Evolutionary conservation across 1,284 basidiomycete genomes (phyloP).

Genomic region (Leccinum fuscescens): DNA sequence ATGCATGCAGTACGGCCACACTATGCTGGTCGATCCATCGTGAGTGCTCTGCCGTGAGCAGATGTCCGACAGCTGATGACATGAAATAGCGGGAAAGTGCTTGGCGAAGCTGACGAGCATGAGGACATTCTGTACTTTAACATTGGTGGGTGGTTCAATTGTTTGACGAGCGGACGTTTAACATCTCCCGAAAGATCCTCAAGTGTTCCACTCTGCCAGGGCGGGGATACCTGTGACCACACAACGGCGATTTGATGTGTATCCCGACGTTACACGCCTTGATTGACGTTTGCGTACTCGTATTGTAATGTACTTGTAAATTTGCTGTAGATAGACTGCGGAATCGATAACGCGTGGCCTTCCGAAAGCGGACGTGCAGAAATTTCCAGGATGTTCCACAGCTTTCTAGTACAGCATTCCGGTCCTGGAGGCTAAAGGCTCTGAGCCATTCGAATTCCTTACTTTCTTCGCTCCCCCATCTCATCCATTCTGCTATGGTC

Average conservation of each 20-base stretch:
- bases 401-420: slow-evolving; percentile 31
- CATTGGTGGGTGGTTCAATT: slow-evolving; percentile 62
- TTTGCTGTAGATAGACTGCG: background rate
- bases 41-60: slow-evolving; percentile 37
- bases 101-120: slow-evolving; percentile 75
- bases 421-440: slow-evolving; percentile 21
- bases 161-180: background rate
- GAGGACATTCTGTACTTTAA: slow-evolving; percentile 81
- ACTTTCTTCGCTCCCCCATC: slow-evolving; percentile 22
- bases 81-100: slow-evolving; percentile 67
- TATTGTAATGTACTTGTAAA: background rate
- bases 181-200: slow-evolving; percentile 56
- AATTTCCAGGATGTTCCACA: slow-evolving; percentile 41
- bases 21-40: slow-evolving; percentile 88
- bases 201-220: slow-evolving; percentile 66
- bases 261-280: slow-evolving; percentile 58
- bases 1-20: slow-evolving; percentile 81
- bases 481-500: slow-evolving; percentile 48
- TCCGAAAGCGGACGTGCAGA: slow-evolving; percentile 29
- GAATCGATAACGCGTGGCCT: slow-evolving; percentile 11
- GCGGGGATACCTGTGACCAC: slow-evolving; percentile 83
- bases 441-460: slow-evolving; percentile 2
- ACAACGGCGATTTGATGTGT: slow-evolving; percentile 91
- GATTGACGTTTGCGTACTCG: background rate
- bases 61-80: slow-evolving; percentile 8